Percentiles rank a stretch among this genome's conserved stretches.
Conservation (phyloP, 2,329 filamentous ascomycete species). For the Colletotrichum tofieldiae region DNA sequence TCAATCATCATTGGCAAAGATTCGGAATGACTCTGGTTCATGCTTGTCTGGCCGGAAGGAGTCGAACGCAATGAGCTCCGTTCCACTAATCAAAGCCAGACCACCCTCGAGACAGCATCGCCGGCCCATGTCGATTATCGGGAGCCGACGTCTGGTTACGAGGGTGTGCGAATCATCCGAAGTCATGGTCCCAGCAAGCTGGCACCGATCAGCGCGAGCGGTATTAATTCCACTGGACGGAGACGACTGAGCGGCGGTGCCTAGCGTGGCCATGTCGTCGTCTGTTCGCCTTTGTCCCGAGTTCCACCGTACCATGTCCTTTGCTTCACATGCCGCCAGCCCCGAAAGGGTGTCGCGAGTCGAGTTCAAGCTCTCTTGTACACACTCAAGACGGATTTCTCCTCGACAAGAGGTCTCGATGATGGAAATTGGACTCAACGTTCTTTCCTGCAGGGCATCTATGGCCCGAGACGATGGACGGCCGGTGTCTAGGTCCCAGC, state of each 20-base stretch:
- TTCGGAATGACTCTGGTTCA: background rate
- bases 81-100: background rate
- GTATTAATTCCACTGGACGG: conserved; percentile 21
- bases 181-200: conserved; percentile 16
- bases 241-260: conserved; percentile 12
- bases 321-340: conserved; percentile 16
- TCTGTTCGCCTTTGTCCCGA: conserved; percentile 7
- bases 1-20: background rate
- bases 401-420: background rate
- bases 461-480: conserved; percentile 25
- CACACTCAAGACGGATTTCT: no score
- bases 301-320: conserved; percentile 7
- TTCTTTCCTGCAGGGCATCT: conserved; percentile 26
- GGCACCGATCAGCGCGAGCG: conserved; percentile 28
- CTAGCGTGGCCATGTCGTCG: background rate
- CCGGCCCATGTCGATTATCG: background rate
- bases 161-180: background rate
- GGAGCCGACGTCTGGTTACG: background rate
- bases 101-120: background rate
- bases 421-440: conserved; percentile 15
- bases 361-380: background rate
- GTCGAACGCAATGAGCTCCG: background rate
- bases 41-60: background rate
- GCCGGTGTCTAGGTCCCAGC: conserved; percentile 1
- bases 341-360: background rate